Percentiles rank a stretch among this genome's conserved stretches.
phyloP scores from a whole-genome alignment of 176 grass and related monocot genomes.

The Aegilops speltoides region DNA sequence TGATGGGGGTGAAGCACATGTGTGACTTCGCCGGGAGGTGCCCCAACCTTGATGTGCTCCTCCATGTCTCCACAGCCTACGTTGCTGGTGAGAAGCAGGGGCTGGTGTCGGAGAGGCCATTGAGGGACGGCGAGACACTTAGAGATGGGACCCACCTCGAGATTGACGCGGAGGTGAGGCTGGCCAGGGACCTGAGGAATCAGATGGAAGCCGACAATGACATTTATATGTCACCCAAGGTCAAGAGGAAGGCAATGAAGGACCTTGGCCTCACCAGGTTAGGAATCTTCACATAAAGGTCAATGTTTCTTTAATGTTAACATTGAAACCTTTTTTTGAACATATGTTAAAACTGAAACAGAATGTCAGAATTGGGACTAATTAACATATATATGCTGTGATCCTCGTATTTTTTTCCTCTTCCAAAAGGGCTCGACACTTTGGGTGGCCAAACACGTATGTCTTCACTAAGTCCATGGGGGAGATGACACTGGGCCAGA shows the following conservation, averaged over 20 bases:
- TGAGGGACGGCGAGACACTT: constrained; percentile 51
- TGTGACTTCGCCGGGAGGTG: constrained; percentile 62
- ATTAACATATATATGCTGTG: too few relatives aligned
- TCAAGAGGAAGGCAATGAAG: constrained; percentile 56
- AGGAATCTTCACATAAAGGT: not conserved
- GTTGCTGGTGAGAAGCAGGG: constrained; percentile 51
- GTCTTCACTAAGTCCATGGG: constrained; percentile 82
- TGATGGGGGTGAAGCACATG: constrained; percentile 51
- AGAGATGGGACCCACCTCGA: constrained; percentile 40
- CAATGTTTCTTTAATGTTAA: too few relatives aligned
- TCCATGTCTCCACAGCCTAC: constrained; percentile 69
- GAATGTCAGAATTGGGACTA: too few relatives aligned
- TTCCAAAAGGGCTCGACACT: constrained; percentile 51
- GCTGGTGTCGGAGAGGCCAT: constrained; percentile 45
- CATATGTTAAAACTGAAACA: too few relatives aligned
- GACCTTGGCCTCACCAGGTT: constrained; percentile 65
- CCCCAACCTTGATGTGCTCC: constrained; percentile 47
- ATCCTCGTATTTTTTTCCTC: too few relatives aligned
- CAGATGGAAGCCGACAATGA: constrained; percentile 21
- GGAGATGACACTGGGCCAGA: constrained; percentile 56
- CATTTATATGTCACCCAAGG: not conserved
- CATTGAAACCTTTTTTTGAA: too few relatives aligned
- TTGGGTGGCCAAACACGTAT: constrained; percentile 86
- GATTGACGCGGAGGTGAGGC: constrained; percentile 45
- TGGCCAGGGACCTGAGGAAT: constrained; percentile 43